phyloP scores from a whole-genome alignment of 768 basidiomycete genomes.

The Suillus placidus region DNA sequence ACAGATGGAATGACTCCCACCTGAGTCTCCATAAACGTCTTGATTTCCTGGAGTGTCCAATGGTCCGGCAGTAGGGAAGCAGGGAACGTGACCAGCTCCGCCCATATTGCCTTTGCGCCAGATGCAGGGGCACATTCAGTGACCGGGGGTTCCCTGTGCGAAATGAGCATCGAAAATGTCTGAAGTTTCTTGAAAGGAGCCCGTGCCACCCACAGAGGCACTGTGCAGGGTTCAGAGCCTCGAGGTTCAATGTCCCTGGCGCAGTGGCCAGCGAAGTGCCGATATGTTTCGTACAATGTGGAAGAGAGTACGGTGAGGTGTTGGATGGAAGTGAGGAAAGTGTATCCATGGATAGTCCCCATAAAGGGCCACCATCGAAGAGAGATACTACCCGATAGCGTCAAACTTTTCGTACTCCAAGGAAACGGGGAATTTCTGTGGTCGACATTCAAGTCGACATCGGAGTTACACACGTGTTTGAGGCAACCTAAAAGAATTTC shows the following conservation, averaged over 20 bases:
- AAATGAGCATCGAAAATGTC: neutral
- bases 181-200: conserved; percentile 32
- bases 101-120: neutral
- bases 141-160: neutral
- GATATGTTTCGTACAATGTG: neutral
- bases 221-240: neutral
- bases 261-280: neutral
- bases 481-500: conserved; percentile 40
- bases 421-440: conserved; percentile 29
- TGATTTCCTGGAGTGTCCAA: neutral
- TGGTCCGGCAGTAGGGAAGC: neutral
- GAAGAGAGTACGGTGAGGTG: conserved; percentile 35
- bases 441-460: neutral
- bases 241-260: neutral
- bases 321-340: conserved; percentile 39
- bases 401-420: conserved; percentile 24
- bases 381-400: conserved; percentile 34
- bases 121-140: neutral
- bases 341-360: conserved; percentile 31
- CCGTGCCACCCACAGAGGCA: conserved; percentile 24
- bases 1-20: neutral
- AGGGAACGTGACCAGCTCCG: neutral
- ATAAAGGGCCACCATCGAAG: conserved; percentile 37
- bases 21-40: neutral
- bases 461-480: conserved; percentile 2